phyloP scores from a whole-genome alignment of 495 filamentous ascomycete species.

The Aspergillus kassunensis region DNA sequence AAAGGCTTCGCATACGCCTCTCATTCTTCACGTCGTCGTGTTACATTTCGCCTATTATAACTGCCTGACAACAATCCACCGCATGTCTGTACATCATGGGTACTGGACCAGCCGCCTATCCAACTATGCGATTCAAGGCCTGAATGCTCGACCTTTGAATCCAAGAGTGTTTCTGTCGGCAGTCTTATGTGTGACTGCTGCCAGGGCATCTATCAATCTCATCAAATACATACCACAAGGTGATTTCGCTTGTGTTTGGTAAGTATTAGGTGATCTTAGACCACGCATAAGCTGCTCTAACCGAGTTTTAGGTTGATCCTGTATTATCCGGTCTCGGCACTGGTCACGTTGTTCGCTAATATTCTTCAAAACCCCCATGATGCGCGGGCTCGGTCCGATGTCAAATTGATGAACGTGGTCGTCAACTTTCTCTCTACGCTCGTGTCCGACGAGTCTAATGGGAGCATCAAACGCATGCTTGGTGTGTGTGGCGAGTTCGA shows the following conservation, averaged over 20 bases:
- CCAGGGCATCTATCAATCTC: constrained; percentile 85
- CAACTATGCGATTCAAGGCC: constrained; percentile 89
- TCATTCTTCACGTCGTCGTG: constrained; percentile 88
- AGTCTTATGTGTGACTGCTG: constrained; percentile 84
- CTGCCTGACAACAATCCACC: constrained; percentile 93
- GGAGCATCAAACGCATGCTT: constrained; percentile 88
- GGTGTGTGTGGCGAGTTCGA: constrained; percentile 92
- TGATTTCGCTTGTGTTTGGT: constrained; percentile 95
- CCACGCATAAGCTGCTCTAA: constrained; percentile 19
- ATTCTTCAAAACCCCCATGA: constrained; percentile 96
- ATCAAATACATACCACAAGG: constrained; percentile 95
- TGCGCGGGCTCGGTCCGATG: constrained; percentile 78
- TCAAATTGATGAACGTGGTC: constrained; percentile 86
- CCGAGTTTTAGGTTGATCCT: constrained; percentile 72
- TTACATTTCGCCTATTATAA: constrained; percentile 98
- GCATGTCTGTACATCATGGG: constrained; percentile 96
- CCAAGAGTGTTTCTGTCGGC: constrained; percentile 94
- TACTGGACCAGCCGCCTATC: constrained; percentile 96
- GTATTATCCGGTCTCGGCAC: constrained; percentile 93
- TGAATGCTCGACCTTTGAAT: constrained; percentile 87
- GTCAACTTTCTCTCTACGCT: constrained; percentile 84
- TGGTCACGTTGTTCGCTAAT: constrained; percentile 95
- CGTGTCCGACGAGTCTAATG: constrained; percentile 70
- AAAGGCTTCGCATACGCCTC: constrained; percentile 78
- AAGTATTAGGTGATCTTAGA: constrained; percentile 30